Evolutionary conservation across 1,139 yeast species (phyloP).

Genomic region (Diutina scorzettiae): DNA sequence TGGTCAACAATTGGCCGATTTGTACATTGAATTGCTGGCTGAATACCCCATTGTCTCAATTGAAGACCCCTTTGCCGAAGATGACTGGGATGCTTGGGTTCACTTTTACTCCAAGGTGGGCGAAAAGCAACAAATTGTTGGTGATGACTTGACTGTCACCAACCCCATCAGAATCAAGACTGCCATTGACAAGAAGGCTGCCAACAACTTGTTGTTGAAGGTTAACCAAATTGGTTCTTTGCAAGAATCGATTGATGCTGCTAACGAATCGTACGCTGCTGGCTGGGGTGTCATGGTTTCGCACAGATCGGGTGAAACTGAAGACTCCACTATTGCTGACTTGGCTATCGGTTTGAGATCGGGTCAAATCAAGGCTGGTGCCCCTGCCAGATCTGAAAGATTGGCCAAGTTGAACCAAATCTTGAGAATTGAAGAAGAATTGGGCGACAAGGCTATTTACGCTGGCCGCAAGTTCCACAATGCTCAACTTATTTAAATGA

Average conservation of each 20-base stretch:
- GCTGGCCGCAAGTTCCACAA: conserved; percentile 76
- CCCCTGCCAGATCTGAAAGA: conserved; percentile 99
- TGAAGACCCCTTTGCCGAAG: conserved; percentile 98
- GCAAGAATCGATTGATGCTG: conserved; percentile 87
- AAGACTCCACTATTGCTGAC: conserved; percentile 96
- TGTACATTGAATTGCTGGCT: conserved; percentile 64
- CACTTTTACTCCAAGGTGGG: conserved; percentile 65
- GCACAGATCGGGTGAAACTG: conserved; percentile 98
- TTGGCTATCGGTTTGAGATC: conserved; percentile 92
- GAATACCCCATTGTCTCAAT: conserved; percentile 95
- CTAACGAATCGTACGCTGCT: conserved; percentile 79
- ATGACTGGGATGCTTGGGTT: conserved; percentile 97
- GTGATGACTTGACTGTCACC: conserved; percentile 96
- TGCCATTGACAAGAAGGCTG: conserved; percentile 91
- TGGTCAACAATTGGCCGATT: conserved; percentile 73
- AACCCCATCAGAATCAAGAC: conserved; percentile 87
- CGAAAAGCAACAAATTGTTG: conserved; percentile 75
- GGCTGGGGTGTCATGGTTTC: conserved; percentile 98
- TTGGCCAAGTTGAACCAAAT: conserved; percentile 95
- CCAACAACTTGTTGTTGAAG: conserved; percentile 86
- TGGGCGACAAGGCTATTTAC: conserved; percentile 88
- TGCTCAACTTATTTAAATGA: neutral
- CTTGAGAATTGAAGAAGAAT: conserved; percentile 94
- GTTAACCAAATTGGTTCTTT: conserved; percentile 93
- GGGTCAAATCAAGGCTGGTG: conserved; percentile 98